Evolutionary conservation across 352 stramenopile genomes (phyloP), one percentile per base, ranked within the genome.

Genomic region (Phytopythium cucurbitacearum): DNA sequence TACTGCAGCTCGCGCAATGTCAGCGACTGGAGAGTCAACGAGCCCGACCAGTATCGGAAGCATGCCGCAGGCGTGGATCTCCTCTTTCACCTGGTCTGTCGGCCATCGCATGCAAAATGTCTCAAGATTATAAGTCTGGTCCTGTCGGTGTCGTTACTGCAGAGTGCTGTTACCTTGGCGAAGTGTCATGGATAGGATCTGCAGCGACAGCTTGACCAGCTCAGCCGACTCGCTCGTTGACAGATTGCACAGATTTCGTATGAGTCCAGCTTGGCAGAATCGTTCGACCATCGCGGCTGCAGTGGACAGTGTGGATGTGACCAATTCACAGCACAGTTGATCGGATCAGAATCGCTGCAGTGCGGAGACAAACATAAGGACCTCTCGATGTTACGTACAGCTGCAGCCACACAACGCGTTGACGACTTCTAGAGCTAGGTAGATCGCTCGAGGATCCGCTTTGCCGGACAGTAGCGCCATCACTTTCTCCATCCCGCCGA

Each of bases 351-450:
- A 28, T 28, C 21, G 21, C 21, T 28, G 21, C 21, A 28, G 21
- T 28, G 21, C 21, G 21, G 21, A 28, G 21, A 28, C 21, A 28
- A 28, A 28, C 21, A 28, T 28, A 28, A 28, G 21, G 21, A 28
- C 21, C 21, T 28, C 21, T 28, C 2, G 21, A 28, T 28, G 21
- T 2, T 40, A 58, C 72, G 45, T 64, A 89, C 78, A 43, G 47
- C 71, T 82, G 48, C 67, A 60, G 15, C 59, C 54, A 33, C 78
- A 89, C 4, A 89, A 46, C 16, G 73, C 53, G 46, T 71, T 72
- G 35, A 89, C 71, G 15, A 80, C 71, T 45, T 89, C 66, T 1
- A 89, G 45, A 8, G 69, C 60, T 36, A 85, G 50, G 53, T 83
- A 71, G 1, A 65, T 61, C 4, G 39, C 37, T 2, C 44, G 32